phyloP scores from a whole-genome alignment of 805 yeast genomes.

The Zygosaccharomyces gambellarensis region DNA sequence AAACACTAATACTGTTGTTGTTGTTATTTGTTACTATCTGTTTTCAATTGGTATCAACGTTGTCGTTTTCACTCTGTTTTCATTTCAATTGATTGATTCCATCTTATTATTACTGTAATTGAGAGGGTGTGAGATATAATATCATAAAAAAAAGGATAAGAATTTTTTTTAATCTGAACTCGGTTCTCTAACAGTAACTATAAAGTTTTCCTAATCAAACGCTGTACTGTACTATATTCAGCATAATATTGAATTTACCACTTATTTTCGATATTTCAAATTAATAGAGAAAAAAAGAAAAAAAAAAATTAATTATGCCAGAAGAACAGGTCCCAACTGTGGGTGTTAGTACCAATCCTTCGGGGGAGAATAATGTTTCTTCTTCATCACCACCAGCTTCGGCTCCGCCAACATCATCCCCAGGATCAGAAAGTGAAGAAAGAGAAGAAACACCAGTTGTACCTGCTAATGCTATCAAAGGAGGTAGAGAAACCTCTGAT shows the following conservation, averaged over 20 bases:
- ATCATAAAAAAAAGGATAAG: not conserved
- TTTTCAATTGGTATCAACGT: not conserved
- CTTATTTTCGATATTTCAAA: not conserved
- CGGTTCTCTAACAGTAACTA: not conserved
- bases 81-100: not conserved
- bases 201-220: not conserved
- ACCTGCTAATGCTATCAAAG: constrained; percentile 70
- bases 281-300: no score
- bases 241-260: constrained; percentile 1
- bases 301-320: not conserved
- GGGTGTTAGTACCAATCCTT: not conserved
- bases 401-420: constrained; percentile 4
- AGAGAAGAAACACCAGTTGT: constrained; percentile 26
- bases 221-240: not conserved
- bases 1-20: not conserved
- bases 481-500: constrained; percentile 75
- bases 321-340: constrained; percentile 1
- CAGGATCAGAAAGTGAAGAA: constrained; percentile 5
- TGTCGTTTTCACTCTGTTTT: not conserved
- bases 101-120: not conserved
- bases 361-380: not conserved
- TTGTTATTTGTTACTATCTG: not conserved
- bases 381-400: constrained; percentile 5
- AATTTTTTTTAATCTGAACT: not conserved
- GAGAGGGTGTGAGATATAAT: no score